A percentile compares a stretch with the other conserved stretches of the same genome.
These are phyloP conservation scores for Tricharina praecox DNA, from an alignment of 495 filamentous ascomycete genomes.

Conservation along the genomic window DNA sequence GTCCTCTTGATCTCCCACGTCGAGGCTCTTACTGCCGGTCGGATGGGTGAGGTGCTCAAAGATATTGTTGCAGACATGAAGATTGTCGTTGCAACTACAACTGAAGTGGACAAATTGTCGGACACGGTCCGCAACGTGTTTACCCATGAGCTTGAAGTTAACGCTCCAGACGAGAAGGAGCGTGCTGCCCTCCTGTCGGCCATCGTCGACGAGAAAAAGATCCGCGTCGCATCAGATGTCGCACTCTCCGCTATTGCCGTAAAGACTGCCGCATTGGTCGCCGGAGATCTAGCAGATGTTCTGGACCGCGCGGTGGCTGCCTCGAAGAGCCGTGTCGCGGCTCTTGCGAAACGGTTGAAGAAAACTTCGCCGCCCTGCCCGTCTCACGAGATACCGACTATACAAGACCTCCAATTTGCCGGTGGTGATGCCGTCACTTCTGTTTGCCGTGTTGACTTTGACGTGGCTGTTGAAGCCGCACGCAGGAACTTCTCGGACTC, in stretches of 20 bases:
- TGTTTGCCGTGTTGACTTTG: slow-evolving; percentile 75
- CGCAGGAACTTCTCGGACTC: slow-evolving; percentile 94
- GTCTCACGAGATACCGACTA: slow-evolving; percentile 25
- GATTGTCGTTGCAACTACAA: slow-evolving; percentile 82
- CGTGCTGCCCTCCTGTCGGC: slow-evolving; percentile 68
- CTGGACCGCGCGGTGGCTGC: slow-evolving; percentile 76
- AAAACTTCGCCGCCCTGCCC: background rate
- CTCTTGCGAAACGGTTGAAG: slow-evolving; percentile 35
- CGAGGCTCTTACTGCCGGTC: slow-evolving; percentile 76
- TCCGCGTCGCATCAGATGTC: slow-evolving; percentile 59
- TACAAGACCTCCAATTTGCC: slow-evolving; percentile 74
- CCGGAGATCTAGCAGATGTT: slow-evolving; percentile 84
- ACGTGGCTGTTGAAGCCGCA: slow-evolving; percentile 76
- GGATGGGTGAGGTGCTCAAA: slow-evolving; percentile 67
- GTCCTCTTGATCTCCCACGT: slow-evolving; percentile 73
- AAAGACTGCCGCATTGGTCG: slow-evolving; percentile 90
- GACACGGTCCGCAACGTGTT: slow-evolving; percentile 81
- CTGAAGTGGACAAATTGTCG: slow-evolving; percentile 80
- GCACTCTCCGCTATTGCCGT: slow-evolving; percentile 68
- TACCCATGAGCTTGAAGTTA: slow-evolving; percentile 88
- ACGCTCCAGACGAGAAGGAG: slow-evolving; percentile 81
- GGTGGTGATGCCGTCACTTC: slow-evolving; percentile 65
- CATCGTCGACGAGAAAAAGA: slow-evolving; percentile 55
- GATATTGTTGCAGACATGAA: slow-evolving; percentile 56
- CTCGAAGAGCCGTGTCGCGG: slow-evolving; percentile 51